A percentile compares a stretch with the other conserved stretches of the same genome.
phyloP scores from a whole-genome alignment of 345 rosid species.

The Eucalyptus marginata region DNA sequence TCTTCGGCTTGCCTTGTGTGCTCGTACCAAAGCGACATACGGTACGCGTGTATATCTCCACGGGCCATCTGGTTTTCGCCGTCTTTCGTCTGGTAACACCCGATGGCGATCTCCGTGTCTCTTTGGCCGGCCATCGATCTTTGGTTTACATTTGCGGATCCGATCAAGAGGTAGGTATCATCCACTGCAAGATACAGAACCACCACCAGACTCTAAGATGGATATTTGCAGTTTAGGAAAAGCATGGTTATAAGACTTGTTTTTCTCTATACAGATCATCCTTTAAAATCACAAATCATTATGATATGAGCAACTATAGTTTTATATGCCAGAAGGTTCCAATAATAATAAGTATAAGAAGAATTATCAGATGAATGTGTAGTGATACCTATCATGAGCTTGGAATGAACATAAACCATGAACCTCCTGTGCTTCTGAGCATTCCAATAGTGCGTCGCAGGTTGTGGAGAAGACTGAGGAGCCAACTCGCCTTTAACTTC shows the following conservation, averaged over 20 bases:
- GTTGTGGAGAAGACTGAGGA: conserved; percentile 46
- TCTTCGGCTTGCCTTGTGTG: conserved; percentile 41
- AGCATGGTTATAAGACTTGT: background rate
- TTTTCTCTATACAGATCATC: background rate
- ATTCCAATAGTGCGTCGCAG: conserved; percentile 58
- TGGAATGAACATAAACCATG: conserved; percentile 93
- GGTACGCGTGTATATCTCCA: conserved; percentile 29
- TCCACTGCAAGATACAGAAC: conserved; percentile 35
- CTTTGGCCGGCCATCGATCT: conserved; percentile 85
- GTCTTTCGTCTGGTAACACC: conserved; percentile 36
- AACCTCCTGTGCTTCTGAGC: conserved; percentile 74
- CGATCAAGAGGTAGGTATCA: conserved; percentile 50
- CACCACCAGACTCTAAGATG: background rate
- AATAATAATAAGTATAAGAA: background rate
- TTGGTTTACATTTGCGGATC: conserved; percentile 83
- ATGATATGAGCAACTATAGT: background rate
- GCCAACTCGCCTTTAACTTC: conserved; percentile 36
- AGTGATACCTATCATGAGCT: conserved; percentile 76
- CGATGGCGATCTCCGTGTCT: conserved; percentile 84
- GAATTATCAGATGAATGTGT: background rate
- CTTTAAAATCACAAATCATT: background rate
- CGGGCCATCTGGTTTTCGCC: background rate
- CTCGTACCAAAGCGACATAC: conserved; percentile 71
- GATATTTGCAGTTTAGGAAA: background rate
- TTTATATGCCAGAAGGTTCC: background rate